A percentile compares a stretch with the other conserved stretches of the same genome.
Conservation (phyloP, 108 stramenopile species). For the Skeletonema potamos region DNA sequence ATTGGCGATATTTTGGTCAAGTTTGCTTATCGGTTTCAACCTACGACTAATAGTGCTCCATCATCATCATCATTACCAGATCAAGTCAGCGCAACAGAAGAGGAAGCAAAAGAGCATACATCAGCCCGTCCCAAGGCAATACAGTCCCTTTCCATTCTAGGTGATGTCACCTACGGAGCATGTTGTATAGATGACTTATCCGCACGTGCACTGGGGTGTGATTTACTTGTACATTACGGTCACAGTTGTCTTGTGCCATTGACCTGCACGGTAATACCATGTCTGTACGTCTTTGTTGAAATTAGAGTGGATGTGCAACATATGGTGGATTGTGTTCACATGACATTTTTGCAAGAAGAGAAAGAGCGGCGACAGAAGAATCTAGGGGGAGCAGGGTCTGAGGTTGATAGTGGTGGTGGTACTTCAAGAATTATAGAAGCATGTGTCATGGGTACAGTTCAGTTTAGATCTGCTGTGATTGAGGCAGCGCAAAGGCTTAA, state of each 20-base stretch:
- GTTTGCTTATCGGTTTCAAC: constrained; percentile 47
- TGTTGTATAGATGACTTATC: constrained; percentile 98
- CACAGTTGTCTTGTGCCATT: constrained; percentile 97
- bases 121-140: constrained; percentile 3
- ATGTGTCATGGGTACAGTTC: constrained; percentile 68
- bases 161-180: constrained; percentile 99
- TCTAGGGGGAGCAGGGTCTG: not conserved
- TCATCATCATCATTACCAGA: not conserved
- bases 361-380: not conserved
- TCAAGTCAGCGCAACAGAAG: not conserved
- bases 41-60: not conserved
- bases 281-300: constrained; percentile 98
- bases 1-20: constrained; percentile 91
- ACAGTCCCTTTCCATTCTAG: constrained; percentile 78
- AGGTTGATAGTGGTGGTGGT: constrained; percentile 12
- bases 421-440: constrained; percentile 30
- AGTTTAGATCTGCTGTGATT: constrained; percentile 91
- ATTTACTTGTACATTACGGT: constrained; percentile 96
- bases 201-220: constrained; percentile 86
- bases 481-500: constrained; percentile 56
- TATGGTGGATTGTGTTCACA: constrained; percentile 77
- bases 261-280: constrained; percentile 81
- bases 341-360: constrained; percentile 44
- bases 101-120: not conserved
- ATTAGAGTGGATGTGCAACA: constrained; percentile 91